Base-by-base conservation (phyloP, 2,329 filamentous ascomycete species). In the Colletotrichum sp. region DNA sequence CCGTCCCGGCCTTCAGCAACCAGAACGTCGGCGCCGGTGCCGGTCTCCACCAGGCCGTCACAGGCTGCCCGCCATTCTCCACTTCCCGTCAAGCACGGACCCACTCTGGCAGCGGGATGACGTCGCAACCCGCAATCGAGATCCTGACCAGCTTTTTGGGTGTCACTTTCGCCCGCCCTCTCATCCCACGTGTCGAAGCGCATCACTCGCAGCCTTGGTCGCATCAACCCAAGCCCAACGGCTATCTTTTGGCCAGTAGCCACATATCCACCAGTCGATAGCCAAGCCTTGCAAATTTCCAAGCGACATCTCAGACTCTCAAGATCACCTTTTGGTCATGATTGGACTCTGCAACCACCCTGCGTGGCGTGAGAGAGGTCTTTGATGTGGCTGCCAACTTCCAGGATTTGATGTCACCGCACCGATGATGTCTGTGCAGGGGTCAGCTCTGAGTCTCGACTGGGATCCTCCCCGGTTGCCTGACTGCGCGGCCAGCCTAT, bases 371-470 rank as follows among this genome's bases (percentile, higher is more conserved):
- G 58, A 7, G 28, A 38, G 34, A 43, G n/a, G 26, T 28, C n/a
- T 16, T 48, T 18, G 34, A 67, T 73, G 70, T 75, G 73, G 73
- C 73, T 76, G 66, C 74, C 74, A 75, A 75, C 74, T 75, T 76
- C 60, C 74, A 70, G 66, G 74, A 74, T 66, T 70, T 70, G 28
- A 52, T 28, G 58, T 66, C 60, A 48, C 60, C 28, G 70, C 48
- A 34, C 26, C 18, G 61, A 71, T 71, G 68, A 75, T 75, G 72
- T 52, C n/a, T 43, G 30, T 48, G 70, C 73, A 76, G 58, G 70
- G 70, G 70, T 73, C 18, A 43, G 32, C 36, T 62, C 26, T 62
- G 56, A 61, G 56, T 52, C 26, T n/a, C 15, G 70, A 73, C 70
- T 70, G 73, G 72, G 70, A 65, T 60, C 48, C 64, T 38, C 26